Conservation (phyloP, 2,329 filamentous ascomycete genomes). For the Atkinsonella texensis region DNA sequence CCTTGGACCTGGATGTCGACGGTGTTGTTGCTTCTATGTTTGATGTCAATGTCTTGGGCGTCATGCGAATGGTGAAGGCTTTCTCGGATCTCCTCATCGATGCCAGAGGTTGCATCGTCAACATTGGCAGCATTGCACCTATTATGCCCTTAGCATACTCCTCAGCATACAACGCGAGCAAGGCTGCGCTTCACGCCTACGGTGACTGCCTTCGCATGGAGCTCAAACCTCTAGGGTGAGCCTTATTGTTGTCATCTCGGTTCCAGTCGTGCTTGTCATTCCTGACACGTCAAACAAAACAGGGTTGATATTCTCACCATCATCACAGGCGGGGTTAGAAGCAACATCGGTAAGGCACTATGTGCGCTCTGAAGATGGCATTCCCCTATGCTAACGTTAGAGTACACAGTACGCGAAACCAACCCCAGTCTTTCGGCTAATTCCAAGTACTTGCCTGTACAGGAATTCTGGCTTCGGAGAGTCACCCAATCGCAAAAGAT, state of each 20-base stretch:
- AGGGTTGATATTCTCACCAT: slow-evolving; percentile 10
- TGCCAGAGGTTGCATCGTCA: slow-evolving; percentile 13
- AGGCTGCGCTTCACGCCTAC: slow-evolving; percentile 14
- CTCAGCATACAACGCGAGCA: slow-evolving; percentile 13
- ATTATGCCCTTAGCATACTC: slow-evolving; percentile 11
- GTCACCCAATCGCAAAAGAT: slow-evolving; percentile 2
- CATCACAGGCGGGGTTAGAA: slow-evolving; percentile 9
- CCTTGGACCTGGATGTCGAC: slow-evolving; percentile 18
- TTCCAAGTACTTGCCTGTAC: slow-evolving; percentile 7
- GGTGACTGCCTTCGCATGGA: slow-evolving; percentile 12
- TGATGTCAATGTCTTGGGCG: slow-evolving; percentile 31
- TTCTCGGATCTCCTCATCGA: slow-evolving; percentile 12
- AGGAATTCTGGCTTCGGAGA: slow-evolving; percentile 9
- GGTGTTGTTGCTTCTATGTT: slow-evolving; percentile 22
- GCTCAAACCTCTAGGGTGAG: slow-evolving; percentile 12
- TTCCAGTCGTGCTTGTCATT: too few species aligned
- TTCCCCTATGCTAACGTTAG: neutral
- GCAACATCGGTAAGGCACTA: slow-evolving; percentile 8
- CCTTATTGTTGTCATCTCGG: too few species aligned
- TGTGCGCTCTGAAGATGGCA: too few species aligned
- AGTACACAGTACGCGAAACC: slow-evolving; percentile 6
- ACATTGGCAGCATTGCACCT: slow-evolving; percentile 14
- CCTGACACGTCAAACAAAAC: neutral
- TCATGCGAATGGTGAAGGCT: slow-evolving; percentile 13
- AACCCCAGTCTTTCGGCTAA: slow-evolving; percentile 5